phyloP scores from a whole-genome alignment of 1,284 basidiomycete species.

The Bjerkandera adusta region DNA sequence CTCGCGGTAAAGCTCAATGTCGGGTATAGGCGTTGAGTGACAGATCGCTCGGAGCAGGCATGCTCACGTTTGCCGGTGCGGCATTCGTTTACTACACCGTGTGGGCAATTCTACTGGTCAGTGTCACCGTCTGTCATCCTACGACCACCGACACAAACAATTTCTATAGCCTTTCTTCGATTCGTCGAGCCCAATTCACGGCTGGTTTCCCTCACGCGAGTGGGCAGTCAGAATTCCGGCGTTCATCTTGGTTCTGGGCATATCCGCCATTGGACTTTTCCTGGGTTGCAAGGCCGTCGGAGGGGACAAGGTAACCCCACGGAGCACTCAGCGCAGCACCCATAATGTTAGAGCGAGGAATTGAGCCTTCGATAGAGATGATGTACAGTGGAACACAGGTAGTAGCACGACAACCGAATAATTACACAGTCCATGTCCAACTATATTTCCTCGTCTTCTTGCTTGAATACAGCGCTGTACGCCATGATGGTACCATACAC shows the following conservation, averaged over 20 bases:
- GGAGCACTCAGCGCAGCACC: too few species aligned
- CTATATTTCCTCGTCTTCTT: too few species aligned
- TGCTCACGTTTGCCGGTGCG: conserved; percentile 75
- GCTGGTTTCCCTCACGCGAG: conserved; percentile 81
- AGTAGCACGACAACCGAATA: background rate
- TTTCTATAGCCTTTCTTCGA: conserved; percentile 80
- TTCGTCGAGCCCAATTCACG: conserved; percentile 67
- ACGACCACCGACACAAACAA: conserved; percentile 1
- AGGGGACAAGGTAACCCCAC: background rate
- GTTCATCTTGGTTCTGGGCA: conserved; percentile 75
- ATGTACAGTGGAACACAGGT: conserved; percentile 7
- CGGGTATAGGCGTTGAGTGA: conserved; percentile 86
- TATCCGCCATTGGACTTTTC: conserved; percentile 77
- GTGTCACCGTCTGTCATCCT: conserved; percentile 24
- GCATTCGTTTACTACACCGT: conserved; percentile 89
- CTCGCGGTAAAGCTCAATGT: too few species aligned
- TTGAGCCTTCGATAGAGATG: conserved; percentile 2
- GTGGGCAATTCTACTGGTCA: conserved; percentile 86
- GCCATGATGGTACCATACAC: conserved; percentile 94
- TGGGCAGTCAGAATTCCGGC: conserved; percentile 90
- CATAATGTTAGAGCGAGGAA: background rate
- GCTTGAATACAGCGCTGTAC: conserved; percentile 82
- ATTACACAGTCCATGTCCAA: too few species aligned
- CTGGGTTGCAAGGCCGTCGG: conserved; percentile 73
- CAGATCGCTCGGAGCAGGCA: conserved; percentile 74